phyloP scores from a whole-genome alignment of 169 alveolate genomes.

The Babesia divergens region DNA sequence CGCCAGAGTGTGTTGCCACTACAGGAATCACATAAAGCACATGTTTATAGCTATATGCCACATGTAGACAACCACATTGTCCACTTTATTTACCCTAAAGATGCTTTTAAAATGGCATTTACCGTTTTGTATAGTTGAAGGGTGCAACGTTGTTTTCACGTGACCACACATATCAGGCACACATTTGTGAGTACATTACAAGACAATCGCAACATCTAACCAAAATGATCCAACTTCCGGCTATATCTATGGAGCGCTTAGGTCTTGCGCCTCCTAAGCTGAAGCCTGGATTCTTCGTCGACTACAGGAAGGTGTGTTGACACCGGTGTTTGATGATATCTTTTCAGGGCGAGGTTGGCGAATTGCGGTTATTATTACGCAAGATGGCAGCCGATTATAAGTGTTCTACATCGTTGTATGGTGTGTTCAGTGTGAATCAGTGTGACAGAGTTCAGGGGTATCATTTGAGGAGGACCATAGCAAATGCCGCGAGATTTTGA shows the following conservation, averaged over 20 bases:
- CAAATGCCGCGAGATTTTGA: conserved; percentile 70
- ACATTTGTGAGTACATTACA: not conserved
- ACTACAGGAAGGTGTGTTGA: conserved; percentile 47
- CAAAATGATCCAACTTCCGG: conserved; percentile 35
- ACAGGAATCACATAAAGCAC: not conserved
- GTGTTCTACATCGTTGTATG: conserved; percentile 14
- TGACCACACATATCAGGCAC: conserved; percentile 6
- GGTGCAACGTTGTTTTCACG: no score
- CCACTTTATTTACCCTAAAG: not conserved
- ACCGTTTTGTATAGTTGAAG: not conserved
- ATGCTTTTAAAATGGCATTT: not conserved
- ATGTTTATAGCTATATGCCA: not conserved
- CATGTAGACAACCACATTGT: not conserved
- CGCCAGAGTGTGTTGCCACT: not conserved
- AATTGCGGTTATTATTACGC: conserved; percentile 42
- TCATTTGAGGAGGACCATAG: not conserved
- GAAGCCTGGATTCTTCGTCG: conserved; percentile 44
- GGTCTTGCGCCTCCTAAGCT: conserved; percentile 53
- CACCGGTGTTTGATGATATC: not conserved
- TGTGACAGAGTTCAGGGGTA: not conserved
- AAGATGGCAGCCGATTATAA: conserved; percentile 56
- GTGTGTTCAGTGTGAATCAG: not conserved
- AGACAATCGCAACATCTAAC: conserved; percentile 1
- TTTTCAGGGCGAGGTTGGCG: conserved; percentile 65
- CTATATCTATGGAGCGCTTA: conserved; percentile 18